Conservation (phyloP, 2,329 filamentous ascomycete genomes). For the Xylariaceae sp. region DNA sequence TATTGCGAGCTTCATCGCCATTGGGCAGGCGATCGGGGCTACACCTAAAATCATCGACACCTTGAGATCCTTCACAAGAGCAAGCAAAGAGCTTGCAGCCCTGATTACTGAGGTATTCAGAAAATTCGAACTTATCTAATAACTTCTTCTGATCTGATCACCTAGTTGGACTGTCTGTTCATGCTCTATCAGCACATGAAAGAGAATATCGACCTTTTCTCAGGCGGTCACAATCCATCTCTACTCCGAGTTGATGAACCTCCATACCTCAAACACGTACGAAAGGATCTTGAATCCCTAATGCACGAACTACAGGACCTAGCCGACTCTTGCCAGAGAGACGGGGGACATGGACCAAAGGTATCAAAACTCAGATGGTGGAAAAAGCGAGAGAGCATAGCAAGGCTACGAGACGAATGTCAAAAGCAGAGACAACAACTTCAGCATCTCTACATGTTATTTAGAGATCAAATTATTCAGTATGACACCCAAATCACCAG, state of each 20-base stretch:
- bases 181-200: conserved; percentile 10
- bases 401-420: conserved; percentile 6
- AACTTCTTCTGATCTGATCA: not conserved
- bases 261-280: conserved; percentile 2
- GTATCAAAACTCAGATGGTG: conserved; percentile 14
- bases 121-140: too few relatives aligned
- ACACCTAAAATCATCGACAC: conserved; percentile 24
- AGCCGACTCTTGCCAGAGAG: not conserved
- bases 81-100: conserved; percentile 17
- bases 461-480: not conserved
- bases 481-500: not conserved
- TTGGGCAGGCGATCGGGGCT: conserved; percentile 26
- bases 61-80: conserved; percentile 12
- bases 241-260: conserved; percentile 6
- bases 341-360: not conserved
- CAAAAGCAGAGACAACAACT: not conserved
- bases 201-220: conserved; percentile 16
- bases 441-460: not conserved
- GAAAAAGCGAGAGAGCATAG: not conserved
- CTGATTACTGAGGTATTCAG: conserved; percentile 22
- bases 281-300: not conserved
- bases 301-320: not conserved
- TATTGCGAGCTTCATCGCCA: conserved; percentile 31
- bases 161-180: conserved; percentile 17
- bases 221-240: not conserved